Evolutionary conservation across 148 eudicot species (phyloP).

Genomic region (Rheum nobile): DNA sequence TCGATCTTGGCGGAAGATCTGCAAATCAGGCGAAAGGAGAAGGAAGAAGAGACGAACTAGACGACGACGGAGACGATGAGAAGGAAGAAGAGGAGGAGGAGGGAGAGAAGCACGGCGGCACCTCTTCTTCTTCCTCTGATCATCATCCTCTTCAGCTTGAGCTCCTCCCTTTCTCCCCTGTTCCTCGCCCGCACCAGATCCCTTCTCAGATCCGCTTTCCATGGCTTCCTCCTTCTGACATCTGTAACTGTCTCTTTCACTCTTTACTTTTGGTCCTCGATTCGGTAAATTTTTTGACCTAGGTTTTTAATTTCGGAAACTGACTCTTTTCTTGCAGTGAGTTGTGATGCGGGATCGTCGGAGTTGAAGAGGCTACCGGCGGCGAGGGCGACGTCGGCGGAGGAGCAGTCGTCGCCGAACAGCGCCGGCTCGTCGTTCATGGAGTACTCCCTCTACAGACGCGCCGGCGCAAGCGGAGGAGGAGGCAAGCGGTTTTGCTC

Average conservation of each 20-base stretch:
- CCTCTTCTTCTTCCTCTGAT: slow-evolving; percentile 3
- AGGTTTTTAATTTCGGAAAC: not conserved
- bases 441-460: slow-evolving; percentile 4
- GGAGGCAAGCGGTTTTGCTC: not conserved
- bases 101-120: not conserved
- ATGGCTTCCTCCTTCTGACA: not conserved
- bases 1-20: not conserved
- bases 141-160: not conserved
- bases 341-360: slow-evolving; percentile 6
- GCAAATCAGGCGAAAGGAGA: not conserved
- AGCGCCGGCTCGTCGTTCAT: slow-evolving; percentile 5
- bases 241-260: not conserved
- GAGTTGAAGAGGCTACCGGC: not conserved
- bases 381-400: not conserved
- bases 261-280: no score
- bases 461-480: not conserved
- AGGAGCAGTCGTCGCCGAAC: slow-evolving; percentile 7
- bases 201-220: slow-evolving; percentile 6
- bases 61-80: not conserved
- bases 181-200: slow-evolving; percentile 8
- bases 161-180: slow-evolving; percentile 4
- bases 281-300: not conserved
- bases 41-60: not conserved
- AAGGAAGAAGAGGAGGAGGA: not conserved
- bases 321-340: not conserved